These are phyloP conservation scores for Malassezia japonica DNA, from an alignment of 1,284 basidiomycete genomes.

Conservation along the genomic window DNA sequence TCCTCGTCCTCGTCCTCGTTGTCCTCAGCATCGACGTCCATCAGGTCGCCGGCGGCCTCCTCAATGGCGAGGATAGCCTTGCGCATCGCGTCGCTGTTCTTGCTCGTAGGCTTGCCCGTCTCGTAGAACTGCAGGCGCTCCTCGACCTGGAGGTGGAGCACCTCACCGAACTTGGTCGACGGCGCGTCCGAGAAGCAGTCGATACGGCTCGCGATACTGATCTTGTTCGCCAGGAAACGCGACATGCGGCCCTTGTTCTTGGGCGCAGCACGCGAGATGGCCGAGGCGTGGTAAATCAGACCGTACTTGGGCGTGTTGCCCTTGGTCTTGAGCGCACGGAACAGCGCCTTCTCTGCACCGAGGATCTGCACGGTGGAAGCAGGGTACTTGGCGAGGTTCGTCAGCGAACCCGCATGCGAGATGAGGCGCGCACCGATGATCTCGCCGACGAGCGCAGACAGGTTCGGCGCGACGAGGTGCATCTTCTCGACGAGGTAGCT, in stretches of 20 bases:
- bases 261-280: constrained; percentile 80
- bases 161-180: constrained; percentile 87
- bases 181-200: constrained; percentile 86
- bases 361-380: constrained; percentile 97
- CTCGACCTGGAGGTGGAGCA: constrained; percentile 84
- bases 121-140: constrained; percentile 93
- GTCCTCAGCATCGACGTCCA: constrained; percentile 59
- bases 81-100: constrained; percentile 55
- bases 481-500: constrained; percentile 92
- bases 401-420: constrained; percentile 87
- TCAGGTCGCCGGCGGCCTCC: constrained; percentile 60
- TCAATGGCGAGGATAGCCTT: constrained; percentile 74
- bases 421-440: constrained; percentile 91
- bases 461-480: constrained; percentile 90
- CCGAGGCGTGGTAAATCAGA: constrained; percentile 56
- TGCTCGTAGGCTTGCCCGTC: constrained; percentile 42
- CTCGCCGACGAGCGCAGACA: constrained; percentile 90
- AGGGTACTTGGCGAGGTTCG: constrained; percentile 89
- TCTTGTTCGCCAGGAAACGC: constrained; percentile 79
- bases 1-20: constrained; percentile 54
- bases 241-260: constrained; percentile 92
- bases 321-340: constrained; percentile 96
- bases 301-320: constrained; percentile 93
- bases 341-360: constrained; percentile 95
- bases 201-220: constrained; percentile 92